Base-by-base conservation (phyloP, 2,329 filamentous ascomycete species). In the Catunica adiposa region DNA sequence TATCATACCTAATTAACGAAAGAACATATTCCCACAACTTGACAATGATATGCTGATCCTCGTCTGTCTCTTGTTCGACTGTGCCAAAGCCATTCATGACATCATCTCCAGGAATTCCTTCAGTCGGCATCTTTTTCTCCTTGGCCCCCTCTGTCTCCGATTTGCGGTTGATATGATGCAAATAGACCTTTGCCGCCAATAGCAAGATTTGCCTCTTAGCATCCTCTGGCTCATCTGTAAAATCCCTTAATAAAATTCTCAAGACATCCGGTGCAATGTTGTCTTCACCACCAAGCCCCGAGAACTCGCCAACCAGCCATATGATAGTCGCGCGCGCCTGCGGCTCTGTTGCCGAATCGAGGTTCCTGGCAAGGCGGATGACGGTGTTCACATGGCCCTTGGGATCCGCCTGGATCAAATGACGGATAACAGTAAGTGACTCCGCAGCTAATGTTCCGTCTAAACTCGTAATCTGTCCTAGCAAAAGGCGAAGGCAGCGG, bases 261-360 rank as follows among this genome's bases (percentile, higher is more conserved):
- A 97, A 71, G 5, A 97, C 89, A 64, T 98, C 92, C 0, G 90
- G 83, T 0, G 92, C 92, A 59, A 98, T 90, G 63, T 94, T 94
- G 65, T 92, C 83, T 58, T 89, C 83, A 8, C 83, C 78, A 56
- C 88, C 80, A 2, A 84, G 68, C 0, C 88, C 87, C 0, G 90
- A 81, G 63, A 94, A 97, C 67, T 98, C 92, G 48, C 92, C 92
- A 0, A 97, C 89, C 0, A 98, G 79, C 92, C 92, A 98, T 62
- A 98, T 85, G 60, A 98, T 96, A 52, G 87, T 95, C 2, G 92
- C 92, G 61, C 92, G 78, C 2, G 92, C 92, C 59, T 89, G 84
- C 1, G 92, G 82, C 59, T 92, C 89, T 0, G 85, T 87, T 1
- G 89, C 86, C 2, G 84, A 85, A 64, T 96, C 92, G 1, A 98